A percentile compares a stretch with the other conserved stretches of the same genome.
Conservation (phyloP, 768 basidiomycete species). For the Mycena sanguinolenta region DNA sequence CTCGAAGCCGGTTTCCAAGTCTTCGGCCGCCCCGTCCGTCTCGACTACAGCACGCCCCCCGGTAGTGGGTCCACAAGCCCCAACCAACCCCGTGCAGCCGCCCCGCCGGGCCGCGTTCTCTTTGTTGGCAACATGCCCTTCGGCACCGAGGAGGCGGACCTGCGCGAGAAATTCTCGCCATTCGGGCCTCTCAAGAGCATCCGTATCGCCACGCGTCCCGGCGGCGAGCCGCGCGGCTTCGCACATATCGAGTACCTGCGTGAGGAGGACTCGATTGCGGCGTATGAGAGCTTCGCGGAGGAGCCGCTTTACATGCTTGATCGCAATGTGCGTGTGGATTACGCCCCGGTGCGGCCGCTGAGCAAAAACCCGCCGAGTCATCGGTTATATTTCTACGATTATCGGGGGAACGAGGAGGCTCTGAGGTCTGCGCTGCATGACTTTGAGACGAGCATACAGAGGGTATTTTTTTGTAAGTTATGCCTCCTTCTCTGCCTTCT, state of each 20-base stretch:
- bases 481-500: background rate
- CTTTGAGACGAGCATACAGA: constrained; percentile 33
- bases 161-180: constrained; percentile 55
- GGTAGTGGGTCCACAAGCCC: background rate
- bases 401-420: constrained; percentile 41
- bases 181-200: constrained; percentile 58
- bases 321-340: constrained; percentile 60
- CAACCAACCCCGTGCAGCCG: background rate
- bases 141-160: constrained; percentile 52
- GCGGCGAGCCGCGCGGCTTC: constrained; percentile 58
- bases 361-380: constrained; percentile 40
- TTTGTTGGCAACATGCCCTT: constrained; percentile 71
- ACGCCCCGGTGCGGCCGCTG: constrained; percentile 41
- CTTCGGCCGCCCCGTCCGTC: constrained; percentile 32
- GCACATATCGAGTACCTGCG: constrained; percentile 60
- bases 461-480: constrained; percentile 36
- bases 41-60: constrained; percentile 42
- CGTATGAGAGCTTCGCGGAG: constrained; percentile 49
- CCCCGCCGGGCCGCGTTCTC: constrained; percentile 53
- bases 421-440: constrained; percentile 44
- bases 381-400: constrained; percentile 48
- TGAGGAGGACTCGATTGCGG: constrained; percentile 52
- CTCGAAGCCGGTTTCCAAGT: constrained; percentile 3
- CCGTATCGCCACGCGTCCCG: constrained; percentile 47
- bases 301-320: constrained; percentile 65